Evolutionary conservation across 2,329 filamentous ascomycete species (phyloP).

Genomic region (Botrytis pseudocinerea): DNA sequence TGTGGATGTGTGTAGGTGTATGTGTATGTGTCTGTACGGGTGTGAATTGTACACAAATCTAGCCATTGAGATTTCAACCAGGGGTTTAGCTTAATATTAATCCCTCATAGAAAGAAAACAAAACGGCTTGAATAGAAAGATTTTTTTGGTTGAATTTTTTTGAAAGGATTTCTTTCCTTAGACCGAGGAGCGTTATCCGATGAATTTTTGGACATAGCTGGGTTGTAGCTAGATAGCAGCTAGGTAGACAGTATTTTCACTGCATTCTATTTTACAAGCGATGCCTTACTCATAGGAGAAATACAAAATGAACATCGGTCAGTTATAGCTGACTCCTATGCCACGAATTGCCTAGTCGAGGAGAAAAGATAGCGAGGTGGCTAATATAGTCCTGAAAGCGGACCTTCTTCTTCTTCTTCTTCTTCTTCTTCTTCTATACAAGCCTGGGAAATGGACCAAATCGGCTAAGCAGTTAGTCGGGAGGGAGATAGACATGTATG

Average conservation of each 20-base stretch:
- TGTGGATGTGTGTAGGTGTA: not conserved
- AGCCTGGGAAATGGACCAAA: not conserved
- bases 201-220: not conserved
- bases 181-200: not conserved
- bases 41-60: not conserved
- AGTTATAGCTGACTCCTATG: not conserved
- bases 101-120: constrained; percentile 15
- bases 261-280: not conserved
- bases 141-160: not conserved
- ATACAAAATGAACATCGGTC: not conserved
- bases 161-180: constrained; percentile 4
- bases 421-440: not conserved
- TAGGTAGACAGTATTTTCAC: not conserved
- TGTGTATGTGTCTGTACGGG: not conserved
- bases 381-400: not conserved
- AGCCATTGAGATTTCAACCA: not conserved
- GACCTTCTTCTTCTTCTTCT: not conserved
- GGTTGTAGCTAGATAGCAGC: not conserved
- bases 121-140: not conserved
- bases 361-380: not conserved
- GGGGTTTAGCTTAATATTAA: not conserved
- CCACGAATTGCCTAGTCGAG: not conserved
- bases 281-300: not conserved
- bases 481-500: not conserved
- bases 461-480: not conserved